Evolutionary conservation across 192 early-diverging fungal genomes (phyloP).

Genomic region (Spinellus fusiger): DNA sequence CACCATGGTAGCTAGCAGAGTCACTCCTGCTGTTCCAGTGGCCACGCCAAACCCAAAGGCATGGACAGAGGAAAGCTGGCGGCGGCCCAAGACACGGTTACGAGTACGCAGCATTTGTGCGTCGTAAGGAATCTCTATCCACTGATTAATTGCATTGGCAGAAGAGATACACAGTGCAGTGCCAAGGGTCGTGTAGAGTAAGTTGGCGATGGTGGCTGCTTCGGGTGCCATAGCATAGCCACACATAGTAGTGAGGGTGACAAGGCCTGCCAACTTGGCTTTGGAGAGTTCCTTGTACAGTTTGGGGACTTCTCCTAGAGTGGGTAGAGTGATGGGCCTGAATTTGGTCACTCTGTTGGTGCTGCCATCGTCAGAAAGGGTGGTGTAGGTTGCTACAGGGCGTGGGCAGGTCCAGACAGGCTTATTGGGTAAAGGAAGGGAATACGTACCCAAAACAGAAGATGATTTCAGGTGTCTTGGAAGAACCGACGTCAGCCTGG

Average conservation of each 20-base stretch:
- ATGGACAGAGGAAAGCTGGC: slow-evolving; percentile 68
- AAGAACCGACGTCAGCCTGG: too few species aligned
- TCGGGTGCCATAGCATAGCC: slow-evolving; percentile 91
- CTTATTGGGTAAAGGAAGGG: too few species aligned
- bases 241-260: slow-evolving; percentile 90
- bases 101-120: slow-evolving; percentile 95
- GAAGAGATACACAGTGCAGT: slow-evolving; percentile 82
- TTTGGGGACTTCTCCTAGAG: slow-evolving; percentile 20
- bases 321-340: slow-evolving; percentile 24
- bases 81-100: slow-evolving; percentile 78
- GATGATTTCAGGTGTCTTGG: too few species aligned
- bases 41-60: slow-evolving; percentile 68
- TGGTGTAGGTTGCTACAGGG: not conserved
- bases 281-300: slow-evolving; percentile 79
- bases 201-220: slow-evolving; percentile 45
- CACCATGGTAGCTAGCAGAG: slow-evolving; percentile 64
- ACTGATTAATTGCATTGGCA: slow-evolving; percentile 96
- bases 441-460: too few species aligned
- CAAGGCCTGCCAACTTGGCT: slow-evolving; percentile 79
- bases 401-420: too few species aligned
- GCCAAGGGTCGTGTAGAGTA: slow-evolving; percentile 80
- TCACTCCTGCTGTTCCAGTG: slow-evolving; percentile 62
- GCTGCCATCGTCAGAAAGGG: not conserved
- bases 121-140: slow-evolving; percentile 92
- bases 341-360: slow-evolving; percentile 25